Evolutionary conservation across 768 basidiomycete species (phyloP).

Genomic region (Floccularia luteovirens): DNA sequence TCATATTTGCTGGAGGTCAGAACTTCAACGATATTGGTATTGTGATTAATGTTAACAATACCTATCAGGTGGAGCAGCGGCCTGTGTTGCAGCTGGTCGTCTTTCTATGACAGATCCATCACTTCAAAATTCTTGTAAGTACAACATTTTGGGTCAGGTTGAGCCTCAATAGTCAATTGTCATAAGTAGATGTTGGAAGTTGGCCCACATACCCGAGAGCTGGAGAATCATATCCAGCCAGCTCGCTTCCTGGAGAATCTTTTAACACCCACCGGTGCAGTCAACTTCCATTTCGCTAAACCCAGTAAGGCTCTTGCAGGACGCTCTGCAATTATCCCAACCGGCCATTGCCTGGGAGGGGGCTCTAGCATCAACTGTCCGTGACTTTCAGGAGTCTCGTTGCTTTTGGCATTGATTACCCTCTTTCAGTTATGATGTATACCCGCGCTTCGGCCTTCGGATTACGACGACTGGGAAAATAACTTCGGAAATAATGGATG

Average conservation of each 20-base stretch:
- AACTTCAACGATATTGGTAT: neutral
- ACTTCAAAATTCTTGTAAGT: constrained; percentile 27
- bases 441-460: constrained; percentile 37
- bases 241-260: constrained; percentile 27
- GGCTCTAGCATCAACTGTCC: constrained; percentile 40
- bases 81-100: constrained; percentile 29
- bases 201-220: constrained; percentile 26
- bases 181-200: constrained; percentile 32
- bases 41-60: neutral
- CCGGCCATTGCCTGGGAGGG: constrained; percentile 34
- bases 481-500: constrained; percentile 33
- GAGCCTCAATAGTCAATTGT: constrained; percentile 3
- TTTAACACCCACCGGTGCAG: constrained; percentile 20
- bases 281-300: constrained; percentile 26
- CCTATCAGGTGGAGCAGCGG: constrained; percentile 22
- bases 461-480: constrained; percentile 39
- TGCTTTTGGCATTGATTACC: neutral
- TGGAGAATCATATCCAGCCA: constrained; percentile 30
- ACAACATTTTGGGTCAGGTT: neutral
- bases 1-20: constrained; percentile 53
- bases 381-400: constrained; percentile 2
- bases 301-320: constrained; percentile 20
- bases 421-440: constrained; percentile 23
- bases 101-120: constrained; percentile 26
- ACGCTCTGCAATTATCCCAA: constrained; percentile 20